Conservation (phyloP, 2,329 filamentous ascomycete species). For the Colletotrichum sidae region DNA sequence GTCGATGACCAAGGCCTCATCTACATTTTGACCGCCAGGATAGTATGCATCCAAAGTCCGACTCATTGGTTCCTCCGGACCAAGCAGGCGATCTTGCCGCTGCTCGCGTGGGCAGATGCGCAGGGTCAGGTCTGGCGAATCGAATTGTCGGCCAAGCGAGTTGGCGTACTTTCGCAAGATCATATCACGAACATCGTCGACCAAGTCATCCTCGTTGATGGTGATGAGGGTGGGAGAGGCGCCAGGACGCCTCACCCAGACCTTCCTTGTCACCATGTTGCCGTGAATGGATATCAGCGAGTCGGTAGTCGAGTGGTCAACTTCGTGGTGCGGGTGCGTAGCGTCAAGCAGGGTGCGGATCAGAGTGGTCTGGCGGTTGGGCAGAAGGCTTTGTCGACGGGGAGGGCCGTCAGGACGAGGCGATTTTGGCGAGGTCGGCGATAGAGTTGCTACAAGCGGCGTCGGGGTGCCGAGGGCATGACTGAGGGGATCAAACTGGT, state of each 20-base stretch:
- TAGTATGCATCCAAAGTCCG: constrained; percentile 84
- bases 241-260: constrained; percentile 92
- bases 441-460: constrained; percentile 24
- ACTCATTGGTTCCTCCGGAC: constrained; percentile 87
- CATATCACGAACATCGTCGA: constrained; percentile 93
- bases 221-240: constrained; percentile 89
- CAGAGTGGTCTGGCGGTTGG: constrained; percentile 56
- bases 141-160: constrained; percentile 87
- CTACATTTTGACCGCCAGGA: constrained; percentile 86
- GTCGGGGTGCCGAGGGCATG: constrained; percentile 35
- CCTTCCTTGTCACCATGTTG: constrained; percentile 78
- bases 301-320: constrained; percentile 53
- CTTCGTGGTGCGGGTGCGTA: constrained; percentile 49
- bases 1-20: constrained; percentile 93
- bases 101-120: constrained; percentile 80
- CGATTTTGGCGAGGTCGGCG: constrained; percentile 36
- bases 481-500: constrained; percentile 28
- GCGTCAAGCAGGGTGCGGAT: constrained; percentile 66
- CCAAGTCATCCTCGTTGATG: constrained; percentile 87
- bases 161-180: constrained; percentile 95
- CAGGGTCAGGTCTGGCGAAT: constrained; percentile 88
- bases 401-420: constrained; percentile 42
- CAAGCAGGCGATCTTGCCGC: constrained; percentile 75
- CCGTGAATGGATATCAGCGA: constrained; percentile 53
- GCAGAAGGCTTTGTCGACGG: constrained; percentile 58